Percentiles rank a stretch among this genome's conserved stretches.
These are phyloP conservation scores for Gamarada debralockiae DNA, from an alignment of 495 filamentous ascomycete genomes.

Conservation along the genomic window DNA sequence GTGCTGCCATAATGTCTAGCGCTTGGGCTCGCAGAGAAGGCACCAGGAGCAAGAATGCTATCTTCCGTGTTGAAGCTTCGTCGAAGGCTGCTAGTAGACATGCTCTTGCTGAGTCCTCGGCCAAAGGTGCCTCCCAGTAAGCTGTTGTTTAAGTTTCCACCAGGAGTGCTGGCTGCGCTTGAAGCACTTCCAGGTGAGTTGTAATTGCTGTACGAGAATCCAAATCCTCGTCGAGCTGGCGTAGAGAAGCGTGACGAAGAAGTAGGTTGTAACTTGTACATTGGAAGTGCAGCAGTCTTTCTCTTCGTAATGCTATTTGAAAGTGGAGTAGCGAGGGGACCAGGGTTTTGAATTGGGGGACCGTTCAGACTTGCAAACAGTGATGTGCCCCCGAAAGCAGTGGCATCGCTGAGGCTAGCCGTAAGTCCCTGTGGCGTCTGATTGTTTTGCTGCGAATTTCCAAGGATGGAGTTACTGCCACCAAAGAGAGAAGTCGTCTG, in stretches of 20 bases:
- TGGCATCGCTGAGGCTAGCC: conserved; percentile 69
- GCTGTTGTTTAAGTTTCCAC: conserved; percentile 54
- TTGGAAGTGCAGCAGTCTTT: conserved; percentile 73
- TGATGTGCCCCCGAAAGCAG: conserved; percentile 75
- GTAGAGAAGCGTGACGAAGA: conserved; percentile 75
- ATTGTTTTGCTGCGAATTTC: conserved; percentile 28
- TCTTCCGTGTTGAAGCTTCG: conserved; percentile 53
- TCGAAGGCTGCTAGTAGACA: conserved; percentile 61
- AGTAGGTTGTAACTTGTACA: conserved; percentile 82
- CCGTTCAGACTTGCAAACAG: conserved; percentile 70
- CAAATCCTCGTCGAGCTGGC: conserved; percentile 74
- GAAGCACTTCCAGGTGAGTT: conserved; percentile 71
- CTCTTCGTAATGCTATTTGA: conserved; percentile 65
- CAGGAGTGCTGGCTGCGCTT: conserved; percentile 64
- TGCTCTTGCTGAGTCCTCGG: conserved; percentile 54
- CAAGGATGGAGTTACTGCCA: conserved; percentile 24
- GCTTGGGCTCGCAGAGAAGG: conserved; percentile 68
- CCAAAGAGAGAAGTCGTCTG: not conserved
- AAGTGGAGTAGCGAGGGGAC: conserved; percentile 86
- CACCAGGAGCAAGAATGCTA: conserved; percentile 81
- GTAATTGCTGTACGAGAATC: conserved; percentile 87
- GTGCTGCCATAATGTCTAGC: conserved; percentile 52
- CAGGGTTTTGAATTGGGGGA: conserved; percentile 61
- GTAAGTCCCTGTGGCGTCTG: conserved; percentile 54
- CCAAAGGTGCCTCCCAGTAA: conserved; percentile 60